Evolutionary conservation across 192 early-diverging fungal genomes (phyloP), one percentile per base, ranked within the genome.

Genomic region (Dimargaris cristalligena): DNA sequence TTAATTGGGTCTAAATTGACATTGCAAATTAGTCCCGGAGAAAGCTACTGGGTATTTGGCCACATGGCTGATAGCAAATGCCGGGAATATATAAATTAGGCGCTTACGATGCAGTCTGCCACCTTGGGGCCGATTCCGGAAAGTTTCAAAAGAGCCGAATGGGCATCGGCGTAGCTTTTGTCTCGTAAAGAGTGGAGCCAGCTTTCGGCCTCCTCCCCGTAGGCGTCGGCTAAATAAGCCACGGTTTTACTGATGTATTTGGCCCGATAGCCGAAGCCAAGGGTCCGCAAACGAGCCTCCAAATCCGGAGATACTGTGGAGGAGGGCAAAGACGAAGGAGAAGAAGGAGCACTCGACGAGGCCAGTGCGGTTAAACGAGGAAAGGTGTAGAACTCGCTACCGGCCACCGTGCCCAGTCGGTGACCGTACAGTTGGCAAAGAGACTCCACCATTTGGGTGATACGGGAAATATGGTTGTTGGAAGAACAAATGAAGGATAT

Each of bases 201-300:
- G 9, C 49, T 38, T 13, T 76, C 75, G 0, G 73, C 77, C 6
- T 61, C 59, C n/a, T 64, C 65, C 10, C 63, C 62, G 52, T 86
- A 69, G 9, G 75, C 71, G 8, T 34, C 30, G 25, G 71, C 58
- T 4, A 89, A 62, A 47, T 69, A 59, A 35, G 69, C 59, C 0
- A 87, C 87, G 0, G 90, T 83, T 32, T 81, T 69, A 18, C 75
- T 74, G 58, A 96, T 92, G 71, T 92, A 99, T 52, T 85, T 89
- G 54, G 92, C 95, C 9, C 95, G 75, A 64, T 99, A 99, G 3
- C 95, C 95, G 64, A 96, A 99, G 6, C 92, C 92, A 4, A 94
- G 67, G 34, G 67, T 62, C 16, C 84, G 70, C 45, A 99, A 65
- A 34, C 73, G 67, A 11, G 62, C 60, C 59, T 92, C 91, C 1